Conservation (phyloP, 1,284 basidiomycete genomes). For the Cutaneotrichosporon cutaneum region DNA sequence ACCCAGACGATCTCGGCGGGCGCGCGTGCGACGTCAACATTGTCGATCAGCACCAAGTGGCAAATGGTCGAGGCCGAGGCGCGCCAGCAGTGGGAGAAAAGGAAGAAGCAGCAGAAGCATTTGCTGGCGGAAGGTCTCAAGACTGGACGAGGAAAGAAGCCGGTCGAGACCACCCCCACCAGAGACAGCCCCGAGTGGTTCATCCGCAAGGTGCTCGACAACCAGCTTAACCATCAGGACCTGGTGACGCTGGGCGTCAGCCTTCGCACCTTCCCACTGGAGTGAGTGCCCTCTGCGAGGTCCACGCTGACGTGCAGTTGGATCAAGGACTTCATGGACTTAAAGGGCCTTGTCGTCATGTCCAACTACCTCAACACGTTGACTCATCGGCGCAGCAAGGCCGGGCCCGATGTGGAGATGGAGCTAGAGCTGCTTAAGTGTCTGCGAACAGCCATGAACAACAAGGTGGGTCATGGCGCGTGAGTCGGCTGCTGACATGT, state of each 20-base stretch:
- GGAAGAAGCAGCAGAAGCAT: slow-evolving; percentile 60
- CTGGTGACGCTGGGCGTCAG: slow-evolving; percentile 40
- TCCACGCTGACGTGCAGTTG: slow-evolving; percentile 59
- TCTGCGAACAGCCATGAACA: slow-evolving; percentile 79
- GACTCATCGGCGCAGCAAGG: slow-evolving; percentile 58
- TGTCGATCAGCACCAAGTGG: slow-evolving; percentile 88
- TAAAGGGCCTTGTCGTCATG: slow-evolving; percentile 80
- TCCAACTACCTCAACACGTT: slow-evolving; percentile 71
- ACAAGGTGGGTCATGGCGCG: slow-evolving; percentile 57
- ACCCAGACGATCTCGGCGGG: slow-evolving; percentile 27
- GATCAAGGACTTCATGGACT: slow-evolving; percentile 73
- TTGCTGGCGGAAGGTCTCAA: slow-evolving; percentile 55
- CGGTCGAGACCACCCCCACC: slow-evolving; percentile 40
- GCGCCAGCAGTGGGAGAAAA: slow-evolving; percentile 68
- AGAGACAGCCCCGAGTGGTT: slow-evolving; percentile 72
- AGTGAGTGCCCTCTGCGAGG: slow-evolving; percentile 57
- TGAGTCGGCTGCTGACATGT: slow-evolving; percentile 17
- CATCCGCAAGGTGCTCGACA: slow-evolving; percentile 41
- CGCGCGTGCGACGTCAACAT: slow-evolving; percentile 44
- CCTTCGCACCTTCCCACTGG: slow-evolving; percentile 74
- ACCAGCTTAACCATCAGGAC: slow-evolving; percentile 39
- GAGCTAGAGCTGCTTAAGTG: slow-evolving; percentile 92
- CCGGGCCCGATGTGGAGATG: slow-evolving; percentile 65
- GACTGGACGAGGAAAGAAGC: slow-evolving; percentile 55
- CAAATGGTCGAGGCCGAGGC: slow-evolving; percentile 81